These are phyloP conservation scores for Hysterangium stoloniferum DNA, from an alignment of 768 basidiomycete genomes.

Conservation along the genomic window DNA sequence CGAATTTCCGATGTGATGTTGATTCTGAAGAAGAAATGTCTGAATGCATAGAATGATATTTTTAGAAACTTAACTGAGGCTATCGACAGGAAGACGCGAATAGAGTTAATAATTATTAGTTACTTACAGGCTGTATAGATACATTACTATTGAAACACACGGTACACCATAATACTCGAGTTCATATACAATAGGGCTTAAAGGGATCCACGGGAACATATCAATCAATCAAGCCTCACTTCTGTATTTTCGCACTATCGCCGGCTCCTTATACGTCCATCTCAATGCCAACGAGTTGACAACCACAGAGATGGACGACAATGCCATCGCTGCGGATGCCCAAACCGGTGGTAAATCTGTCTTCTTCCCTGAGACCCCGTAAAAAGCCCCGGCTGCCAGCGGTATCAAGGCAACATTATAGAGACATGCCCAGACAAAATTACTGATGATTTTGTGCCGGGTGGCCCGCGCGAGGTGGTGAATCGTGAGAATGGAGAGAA, in stretches of 20 bases:
- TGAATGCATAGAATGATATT: no score
- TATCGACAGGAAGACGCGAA: no score
- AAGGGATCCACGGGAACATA: no score
- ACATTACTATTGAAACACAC: no score
- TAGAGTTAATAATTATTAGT: no score
- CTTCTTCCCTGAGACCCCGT: slow-evolving; percentile 60
- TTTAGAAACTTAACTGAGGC: no score
- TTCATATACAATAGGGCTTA: no score
- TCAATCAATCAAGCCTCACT: no score
- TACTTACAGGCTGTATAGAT: no score
- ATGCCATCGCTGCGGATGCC: slow-evolving; percentile 75
- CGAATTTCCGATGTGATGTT: no score
- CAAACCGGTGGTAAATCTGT: slow-evolving; percentile 56
- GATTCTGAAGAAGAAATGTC: no score
- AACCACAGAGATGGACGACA: slow-evolving; percentile 37
- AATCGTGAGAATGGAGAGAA: slow-evolving; percentile 47
- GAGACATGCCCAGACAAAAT: slow-evolving; percentile 54
- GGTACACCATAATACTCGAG: no score
- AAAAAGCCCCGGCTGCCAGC: slow-evolving; percentile 72
- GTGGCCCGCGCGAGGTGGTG: slow-evolving; percentile 16
- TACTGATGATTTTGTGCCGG: slow-evolving; percentile 27
- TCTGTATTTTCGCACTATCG: slow-evolving; percentile 2
- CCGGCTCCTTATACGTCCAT: slow-evolving; percentile 4
- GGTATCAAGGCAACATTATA: slow-evolving; percentile 66
- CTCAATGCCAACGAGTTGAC: slow-evolving; percentile 9